These are phyloP conservation scores for Candida taoyuanica DNA, from an alignment of 805 yeast genomes.

Conservation along the genomic window DNA sequence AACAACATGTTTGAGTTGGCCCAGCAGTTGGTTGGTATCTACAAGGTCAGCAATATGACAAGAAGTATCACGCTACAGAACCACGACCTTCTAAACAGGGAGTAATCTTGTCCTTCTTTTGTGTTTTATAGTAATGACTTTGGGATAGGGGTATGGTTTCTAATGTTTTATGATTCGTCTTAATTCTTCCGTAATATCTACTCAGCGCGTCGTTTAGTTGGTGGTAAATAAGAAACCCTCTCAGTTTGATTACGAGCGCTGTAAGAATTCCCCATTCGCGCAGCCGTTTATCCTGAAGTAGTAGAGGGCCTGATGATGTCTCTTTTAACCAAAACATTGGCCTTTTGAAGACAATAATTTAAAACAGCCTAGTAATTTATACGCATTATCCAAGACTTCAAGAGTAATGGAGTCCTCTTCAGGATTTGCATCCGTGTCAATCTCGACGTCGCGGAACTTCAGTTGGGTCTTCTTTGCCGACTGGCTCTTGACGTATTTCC, in stretches of 20 bases:
- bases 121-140: too few relatives aligned
- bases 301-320: not conserved
- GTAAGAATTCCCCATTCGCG: not conserved
- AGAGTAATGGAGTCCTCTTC: slow-evolving; percentile 24
- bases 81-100: slow-evolving; percentile 37
- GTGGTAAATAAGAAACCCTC: not conserved
- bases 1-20: slow-evolving; percentile 98
- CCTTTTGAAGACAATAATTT: not conserved
- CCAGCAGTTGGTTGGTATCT: slow-evolving; percentile 89
- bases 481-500: slow-evolving; percentile 67
- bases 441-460: slow-evolving; percentile 29
- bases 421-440: slow-evolving; percentile 29
- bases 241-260: too few relatives aligned
- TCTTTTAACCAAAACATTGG: not conserved
- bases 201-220: too few relatives aligned
- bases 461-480: slow-evolving; percentile 80
- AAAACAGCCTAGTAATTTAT: not conserved
- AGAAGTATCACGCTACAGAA: slow-evolving; percentile 75
- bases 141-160: too few relatives aligned
- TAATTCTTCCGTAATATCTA: too few relatives aligned
- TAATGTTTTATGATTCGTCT: too few relatives aligned
- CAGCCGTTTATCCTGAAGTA: not conserved
- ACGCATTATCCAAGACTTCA: not conserved
- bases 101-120: slow-evolving; percentile 1
- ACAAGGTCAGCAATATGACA: slow-evolving; percentile 89